Evolutionary conservation across 139 green algal genomes (phyloP), one percentile per base, ranked within the genome.

Genomic region (Chlamydomonas eustigma): DNA sequence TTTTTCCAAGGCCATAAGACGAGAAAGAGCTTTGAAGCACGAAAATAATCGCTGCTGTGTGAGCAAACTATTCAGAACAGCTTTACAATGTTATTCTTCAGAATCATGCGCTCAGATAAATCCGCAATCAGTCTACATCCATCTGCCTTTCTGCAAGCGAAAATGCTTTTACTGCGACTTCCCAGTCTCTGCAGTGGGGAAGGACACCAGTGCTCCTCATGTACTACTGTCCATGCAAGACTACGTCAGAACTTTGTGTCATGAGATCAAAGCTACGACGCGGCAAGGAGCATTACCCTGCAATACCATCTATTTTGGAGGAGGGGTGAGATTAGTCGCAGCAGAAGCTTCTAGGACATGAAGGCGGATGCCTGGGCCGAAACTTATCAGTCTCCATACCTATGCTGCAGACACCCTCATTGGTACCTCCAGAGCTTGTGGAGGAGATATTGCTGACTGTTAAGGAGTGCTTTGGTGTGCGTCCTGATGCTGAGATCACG

Each of bases 91-190:
- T 32, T 1, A 32, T 32, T 33, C 31, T 5, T 68, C 18, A 1
- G 58, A n/a, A 24, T 22, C 50, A 63, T 63, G 22, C 50, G 33
- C 25, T 18, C 64, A 71, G 33, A 71, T n/a, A 71, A 34, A 6
- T 58, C 44, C 51, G 30, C 66, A 8, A 36, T 35, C 86, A 1
- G 92, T 85, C 8, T 98, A 98, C 75, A 77, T 99, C 2, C 95
- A 99, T 81, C 85, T 98, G 32, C 95, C 95, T 0, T 99, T 98
- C 80, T 99, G 95, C 87, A 94, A 95, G 78, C 85, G 90, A 6
- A 92, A 93, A 34, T 99, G 95, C 86, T 88, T 89, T 50, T 99
- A 99, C 75, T 99, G 95, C 79, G 94, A 98, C 84, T 99, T 98
- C 71, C 91, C 95, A 0, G 92, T 98, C 0, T 74, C 87, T 8